A percentile compares a stretch with the other conserved stretches of the same genome.
These are phyloP conservation scores for Chimonanthus salicifolius DNA, from an alignment of 164 flowering plant species.

Conservation along the genomic window DNA sequence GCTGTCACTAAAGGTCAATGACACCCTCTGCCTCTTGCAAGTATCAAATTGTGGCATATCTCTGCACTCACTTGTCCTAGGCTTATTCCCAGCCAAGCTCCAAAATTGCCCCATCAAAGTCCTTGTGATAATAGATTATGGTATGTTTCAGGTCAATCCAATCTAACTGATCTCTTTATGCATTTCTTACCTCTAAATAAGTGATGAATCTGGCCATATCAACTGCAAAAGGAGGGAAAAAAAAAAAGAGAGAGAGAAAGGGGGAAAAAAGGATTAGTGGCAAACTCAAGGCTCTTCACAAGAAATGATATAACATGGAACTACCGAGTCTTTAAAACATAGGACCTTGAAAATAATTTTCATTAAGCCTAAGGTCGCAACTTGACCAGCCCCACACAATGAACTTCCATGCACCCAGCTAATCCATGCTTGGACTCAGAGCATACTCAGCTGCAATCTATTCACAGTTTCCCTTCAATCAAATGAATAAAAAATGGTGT, in stretches of 20 bases:
- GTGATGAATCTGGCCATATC: not conserved
- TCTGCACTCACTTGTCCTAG: constrained; percentile 16
- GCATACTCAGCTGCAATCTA: too few relatives aligned
- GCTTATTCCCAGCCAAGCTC: constrained; percentile 45
- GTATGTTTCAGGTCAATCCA: not conserved
- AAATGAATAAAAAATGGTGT: too few relatives aligned
- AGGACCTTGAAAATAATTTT: not conserved
- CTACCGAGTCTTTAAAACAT: not conserved
- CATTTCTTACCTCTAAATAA: not conserved
- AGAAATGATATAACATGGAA: not conserved
- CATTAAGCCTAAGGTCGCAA: not conserved
- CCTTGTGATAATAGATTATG: not conserved
- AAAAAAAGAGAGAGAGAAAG: not conserved
- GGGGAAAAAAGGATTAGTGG: not conserved
- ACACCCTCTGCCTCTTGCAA: constrained; percentile 68
- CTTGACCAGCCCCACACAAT: not conserved
- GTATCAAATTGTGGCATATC: constrained; percentile 29
- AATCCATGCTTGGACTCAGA: too few relatives aligned
- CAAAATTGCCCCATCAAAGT: constrained; percentile 58
- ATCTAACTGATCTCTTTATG: not conserved
- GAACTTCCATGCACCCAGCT: not conserved
- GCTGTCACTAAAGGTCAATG: constrained; percentile 25
- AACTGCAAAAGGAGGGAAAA: not conserved
- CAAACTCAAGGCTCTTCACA: not conserved
- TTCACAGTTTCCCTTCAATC: too few relatives aligned